Percentiles rank a stretch among this genome's conserved stretches.
Conservation (phyloP, 768 basidiomycete species). For the Hemileccinum impolitum region DNA sequence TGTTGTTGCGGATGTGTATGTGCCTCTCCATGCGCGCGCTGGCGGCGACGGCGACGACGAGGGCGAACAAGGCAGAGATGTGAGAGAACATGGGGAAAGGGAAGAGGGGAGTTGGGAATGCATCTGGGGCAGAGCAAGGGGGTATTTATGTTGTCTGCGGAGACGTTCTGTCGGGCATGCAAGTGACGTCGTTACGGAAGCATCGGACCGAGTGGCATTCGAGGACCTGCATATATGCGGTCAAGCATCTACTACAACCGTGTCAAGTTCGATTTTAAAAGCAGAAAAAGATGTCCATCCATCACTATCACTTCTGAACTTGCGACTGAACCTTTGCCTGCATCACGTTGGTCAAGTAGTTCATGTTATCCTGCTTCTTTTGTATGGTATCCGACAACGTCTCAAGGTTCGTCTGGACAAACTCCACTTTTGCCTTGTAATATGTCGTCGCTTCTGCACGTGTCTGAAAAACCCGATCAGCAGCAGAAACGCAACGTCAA, state of each 20-base stretch:
- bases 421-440: conserved; percentile 78
- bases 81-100: conserved; percentile 20
- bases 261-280: too few relatives aligned
- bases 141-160: conserved; percentile 22
- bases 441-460: conserved; percentile 76
- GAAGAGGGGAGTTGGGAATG: neutral
- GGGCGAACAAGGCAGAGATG: conserved; percentile 15
- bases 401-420: conserved; percentile 80
- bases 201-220: neutral
- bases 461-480: conserved; percentile 52
- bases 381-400: conserved; percentile 84
- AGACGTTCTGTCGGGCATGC: too few relatives aligned
- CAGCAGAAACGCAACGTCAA: neutral
- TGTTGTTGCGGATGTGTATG: conserved; percentile 2
- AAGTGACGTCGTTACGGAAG: conserved; percentile 11
- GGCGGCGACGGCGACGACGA: conserved; percentile 16
- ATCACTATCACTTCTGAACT: too few relatives aligned
- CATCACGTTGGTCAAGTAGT: conserved; percentile 67
- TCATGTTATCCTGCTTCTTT: conserved; percentile 89
- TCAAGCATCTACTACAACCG: too few relatives aligned
- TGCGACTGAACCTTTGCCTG: conserved; percentile 53
- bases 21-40: conserved; percentile 25
- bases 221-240: conserved; percentile 3
- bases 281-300: too few relatives aligned
- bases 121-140: neutral